Conservation (phyloP, 2,329 filamentous ascomycete species). For the Fusarium solani-melongenae region DNA sequence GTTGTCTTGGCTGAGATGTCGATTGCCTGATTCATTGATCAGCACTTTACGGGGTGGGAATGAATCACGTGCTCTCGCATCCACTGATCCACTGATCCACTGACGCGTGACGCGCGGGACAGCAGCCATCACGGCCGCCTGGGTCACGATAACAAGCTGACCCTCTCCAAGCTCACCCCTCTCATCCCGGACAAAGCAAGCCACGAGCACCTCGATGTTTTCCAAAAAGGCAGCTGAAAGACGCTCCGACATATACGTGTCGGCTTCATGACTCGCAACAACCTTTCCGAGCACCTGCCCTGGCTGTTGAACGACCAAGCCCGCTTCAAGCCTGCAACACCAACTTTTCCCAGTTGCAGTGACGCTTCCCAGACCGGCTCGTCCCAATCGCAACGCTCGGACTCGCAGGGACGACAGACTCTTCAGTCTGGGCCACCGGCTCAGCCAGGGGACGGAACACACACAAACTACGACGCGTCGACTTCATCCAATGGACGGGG, state of each 20-base stretch:
- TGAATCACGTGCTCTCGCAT: conserved; percentile 45
- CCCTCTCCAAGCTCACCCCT: conserved; percentile 21
- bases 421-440: not conserved
- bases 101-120: conserved; percentile 46
- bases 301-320: conserved; percentile 65
- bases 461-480: conserved; percentile 8
- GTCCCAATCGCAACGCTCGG: conserved; percentile 42
- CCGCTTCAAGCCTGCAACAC: conserved; percentile 53
- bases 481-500: conserved; percentile 37
- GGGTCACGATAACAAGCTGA: conserved; percentile 39
- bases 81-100: conserved; percentile 50
- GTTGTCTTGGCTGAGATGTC: not conserved
- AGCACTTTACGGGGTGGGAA: not conserved
- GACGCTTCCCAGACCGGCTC: conserved; percentile 40
- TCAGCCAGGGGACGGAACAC: conserved; percentile 4
- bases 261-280: conserved; percentile 72
- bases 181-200: conserved; percentile 13
- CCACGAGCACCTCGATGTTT: conserved; percentile 39
- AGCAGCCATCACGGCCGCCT: conserved; percentile 16
- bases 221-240: conserved; percentile 30
- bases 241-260: conserved; percentile 38
- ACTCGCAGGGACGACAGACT: conserved; percentile 14
- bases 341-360: conserved; percentile 49
- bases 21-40: conserved; percentile 15
- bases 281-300: conserved; percentile 66